Evolutionary conservation across 352 stramenopile species (phyloP), one percentile per base, ranked within the genome.

Genomic region (Phytophthora multivora): DNA sequence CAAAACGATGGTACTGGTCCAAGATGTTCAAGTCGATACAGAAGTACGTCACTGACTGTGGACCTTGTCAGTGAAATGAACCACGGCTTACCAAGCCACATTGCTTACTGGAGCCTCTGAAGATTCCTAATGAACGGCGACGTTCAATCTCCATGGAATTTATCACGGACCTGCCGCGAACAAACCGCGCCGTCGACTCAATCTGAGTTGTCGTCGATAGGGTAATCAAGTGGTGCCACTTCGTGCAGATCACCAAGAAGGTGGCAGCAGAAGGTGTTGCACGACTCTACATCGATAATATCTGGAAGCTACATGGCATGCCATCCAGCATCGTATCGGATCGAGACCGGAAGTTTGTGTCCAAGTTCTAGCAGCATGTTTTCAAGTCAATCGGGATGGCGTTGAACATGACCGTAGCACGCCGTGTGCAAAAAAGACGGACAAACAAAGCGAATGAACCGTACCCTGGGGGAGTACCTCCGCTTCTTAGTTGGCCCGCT

Each of bases 201-300:
- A 58, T 67, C 9, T 46, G 40, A 10, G 9, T 46, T 7, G 19
- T 30, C 9, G 40, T 46, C 1, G 40, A 46, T 16, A 21, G 46
- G 11, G 31, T 71, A 13, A 51, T 6, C 0, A 66, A 63, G 25
- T 16, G 57, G 3, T 59, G 45, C 13, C 10, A 52, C 11, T 62
- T 57, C 8, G 15, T 58, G 1, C n/a, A 26, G 1, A 41, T 35
- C 0, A 66, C 26, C 0, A 67, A 57, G 5, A 61, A 8, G 3
- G 39, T 51, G 16, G 36, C 16, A 16, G 43, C 50, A 9, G 51
- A 67, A 41, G 38, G 28, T 31, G 28, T 31, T 31, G 28, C 28
- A 3, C 2, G 28, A 11, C 7, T 31, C 5, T 31, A 11, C 28
- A 31, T 31, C 7, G 28, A 31, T 3, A 6, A 48, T 2, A 31